These are phyloP conservation scores for Cenococcum geophilum DNA, from an alignment of 495 filamentous ascomycete genomes.

Conservation along the genomic window DNA sequence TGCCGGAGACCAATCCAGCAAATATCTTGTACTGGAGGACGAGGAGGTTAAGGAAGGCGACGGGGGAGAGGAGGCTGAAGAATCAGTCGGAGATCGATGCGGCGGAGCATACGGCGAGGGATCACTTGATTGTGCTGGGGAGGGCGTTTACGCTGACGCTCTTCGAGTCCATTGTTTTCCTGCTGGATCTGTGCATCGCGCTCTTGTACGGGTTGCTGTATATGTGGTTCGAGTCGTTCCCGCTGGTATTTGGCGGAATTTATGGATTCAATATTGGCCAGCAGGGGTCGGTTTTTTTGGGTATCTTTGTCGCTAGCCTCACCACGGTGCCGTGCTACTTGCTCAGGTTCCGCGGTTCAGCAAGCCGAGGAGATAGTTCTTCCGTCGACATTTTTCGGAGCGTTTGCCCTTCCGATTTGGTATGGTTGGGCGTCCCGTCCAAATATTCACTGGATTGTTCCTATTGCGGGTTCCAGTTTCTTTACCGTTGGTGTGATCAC, in stretches of 20 bases:
- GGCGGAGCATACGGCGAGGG: constrained; percentile 30
- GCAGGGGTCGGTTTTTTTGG: constrained; percentile 39
- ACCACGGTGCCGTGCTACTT: constrained; percentile 17
- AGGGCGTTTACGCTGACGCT: constrained; percentile 44
- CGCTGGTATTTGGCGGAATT: constrained; percentile 33
- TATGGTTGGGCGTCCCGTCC: constrained; percentile 13
- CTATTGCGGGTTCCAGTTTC: constrained; percentile 20
- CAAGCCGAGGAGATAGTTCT: constrained; percentile 7
- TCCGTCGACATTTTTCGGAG: constrained; percentile 14
- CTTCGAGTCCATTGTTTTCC: constrained; percentile 35
- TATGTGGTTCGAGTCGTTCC: constrained; percentile 37
- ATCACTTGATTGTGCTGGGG: constrained; percentile 39
- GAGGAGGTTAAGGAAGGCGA: constrained; percentile 30
- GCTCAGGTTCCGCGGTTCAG: constrained; percentile 5
- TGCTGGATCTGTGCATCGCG: constrained; percentile 36
- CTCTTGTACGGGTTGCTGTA: constrained; percentile 36
- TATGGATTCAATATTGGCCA: constrained; percentile 33
- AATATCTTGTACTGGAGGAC: constrained; percentile 37
- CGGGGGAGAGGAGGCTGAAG: constrained; percentile 34
- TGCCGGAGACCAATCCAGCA: constrained; percentile 27
- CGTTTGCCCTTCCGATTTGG: constrained; percentile 11
- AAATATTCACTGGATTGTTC: constrained; percentile 21
- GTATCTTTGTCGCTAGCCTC: constrained; percentile 28
- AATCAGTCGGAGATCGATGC: constrained; percentile 44
- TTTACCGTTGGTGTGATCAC: constrained; percentile 15